Conservation (phyloP, 228 moss, liverwort and hornwort genomes). For the Sphagnum magellanicum region DNA sequence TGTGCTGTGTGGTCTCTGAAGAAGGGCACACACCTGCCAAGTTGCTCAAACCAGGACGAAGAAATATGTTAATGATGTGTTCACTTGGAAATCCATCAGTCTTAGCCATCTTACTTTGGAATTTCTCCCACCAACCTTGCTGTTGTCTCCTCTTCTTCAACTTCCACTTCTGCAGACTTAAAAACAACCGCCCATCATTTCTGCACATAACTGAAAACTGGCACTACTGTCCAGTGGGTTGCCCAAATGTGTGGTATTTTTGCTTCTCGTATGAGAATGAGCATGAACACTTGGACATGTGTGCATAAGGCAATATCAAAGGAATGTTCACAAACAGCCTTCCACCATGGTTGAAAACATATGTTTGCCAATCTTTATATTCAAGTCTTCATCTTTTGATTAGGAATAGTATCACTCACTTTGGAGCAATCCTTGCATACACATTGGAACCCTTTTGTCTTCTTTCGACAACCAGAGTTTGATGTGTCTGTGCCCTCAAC, state of each 20-base stretch:
- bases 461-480: constrained; percentile 15
- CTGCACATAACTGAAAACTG: too few species aligned
- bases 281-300: too few species aligned
- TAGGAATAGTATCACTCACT: constrained; percentile 2
- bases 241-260: too few species aligned
- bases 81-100: constrained; percentile 40
- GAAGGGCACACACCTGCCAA: constrained; percentile 16
- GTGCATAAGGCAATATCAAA: too few species aligned
- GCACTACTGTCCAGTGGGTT: too few species aligned
- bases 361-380: too few species aligned
- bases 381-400: too few species aligned
- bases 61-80: constrained; percentile 27
- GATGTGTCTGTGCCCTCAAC: not conserved
- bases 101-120: constrained; percentile 23
- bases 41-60: constrained; percentile 14
- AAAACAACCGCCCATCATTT: too few species aligned
- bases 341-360: too few species aligned
- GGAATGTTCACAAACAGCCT: too few species aligned
- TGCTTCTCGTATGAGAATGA: too few species aligned
- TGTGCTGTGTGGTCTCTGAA: not conserved
- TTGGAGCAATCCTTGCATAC: constrained; percentile 19
- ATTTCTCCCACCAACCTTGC: constrained; percentile 35
- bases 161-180: constrained; percentile 13
- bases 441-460: constrained; percentile 28
- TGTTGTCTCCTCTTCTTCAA: constrained; percentile 14